A percentile compares a stretch with the other conserved stretches of the same genome.
phyloP scores from a whole-genome alignment of 371 early-diverging fungal genomes.

The Mortierella sp. region DNA sequence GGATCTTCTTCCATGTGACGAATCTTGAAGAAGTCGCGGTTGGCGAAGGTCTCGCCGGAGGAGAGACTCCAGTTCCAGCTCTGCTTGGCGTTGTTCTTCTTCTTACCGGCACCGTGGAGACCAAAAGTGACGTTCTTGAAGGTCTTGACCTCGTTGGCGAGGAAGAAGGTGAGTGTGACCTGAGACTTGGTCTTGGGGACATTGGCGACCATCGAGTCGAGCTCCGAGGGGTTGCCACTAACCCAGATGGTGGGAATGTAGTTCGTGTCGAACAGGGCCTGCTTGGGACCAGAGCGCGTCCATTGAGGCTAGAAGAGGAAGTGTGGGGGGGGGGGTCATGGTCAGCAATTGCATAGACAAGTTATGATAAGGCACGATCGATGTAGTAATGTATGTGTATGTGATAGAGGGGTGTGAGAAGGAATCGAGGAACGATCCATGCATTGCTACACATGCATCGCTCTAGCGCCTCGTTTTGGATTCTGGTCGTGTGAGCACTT shows the following conservation, averaged over 20 bases:
- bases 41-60: conserved; percentile 46
- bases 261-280: conserved; percentile 62
- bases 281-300: conserved; percentile 58
- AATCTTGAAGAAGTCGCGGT: conserved; percentile 65
- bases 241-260: conserved; percentile 64
- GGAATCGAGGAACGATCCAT: too few relatives aligned
- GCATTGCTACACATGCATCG: too few relatives aligned
- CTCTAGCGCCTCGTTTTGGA: too few relatives aligned
- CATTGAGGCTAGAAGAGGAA: conserved; percentile 58
- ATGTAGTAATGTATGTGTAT: not conserved
- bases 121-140: conserved; percentile 58
- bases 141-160: conserved; percentile 57
- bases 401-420: too few relatives aligned
- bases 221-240: conserved; percentile 43
- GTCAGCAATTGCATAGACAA: not conserved
- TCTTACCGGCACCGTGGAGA: conserved; percentile 66
- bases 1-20: conserved; percentile 71
- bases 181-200: conserved; percentile 33
- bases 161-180: conserved; percentile 59
- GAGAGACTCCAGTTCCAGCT: conserved; percentile 63
- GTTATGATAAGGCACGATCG: not conserved
- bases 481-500: too few relatives aligned
- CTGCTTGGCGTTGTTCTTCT: conserved; percentile 69
- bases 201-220: conserved; percentile 51
- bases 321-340: not conserved